Evolutionary conservation across 1,139 yeast species (phyloP).

Genomic region (Debaryomyces fabryi): DNA sequence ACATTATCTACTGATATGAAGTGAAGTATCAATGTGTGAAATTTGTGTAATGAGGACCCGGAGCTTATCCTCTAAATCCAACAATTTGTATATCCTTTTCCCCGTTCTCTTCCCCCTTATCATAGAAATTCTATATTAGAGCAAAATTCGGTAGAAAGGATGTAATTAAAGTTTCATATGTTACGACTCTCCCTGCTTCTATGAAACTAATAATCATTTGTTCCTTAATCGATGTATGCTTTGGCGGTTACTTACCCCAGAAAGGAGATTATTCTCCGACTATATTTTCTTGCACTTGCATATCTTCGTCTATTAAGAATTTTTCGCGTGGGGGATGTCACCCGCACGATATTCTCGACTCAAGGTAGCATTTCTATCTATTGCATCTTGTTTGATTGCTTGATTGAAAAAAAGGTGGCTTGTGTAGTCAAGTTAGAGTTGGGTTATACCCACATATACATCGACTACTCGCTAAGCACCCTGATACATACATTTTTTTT

Average conservation of each 20-base stretch:
- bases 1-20: too few relatives aligned
- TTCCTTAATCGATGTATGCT: too few relatives aligned
- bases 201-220: too few relatives aligned
- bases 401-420: not conserved
- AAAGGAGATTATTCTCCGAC: not conserved
- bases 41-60: not conserved
- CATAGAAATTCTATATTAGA: not conserved
- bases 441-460: not conserved
- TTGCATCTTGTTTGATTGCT: not conserved
- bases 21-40: too few relatives aligned
- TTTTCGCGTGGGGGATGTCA: not conserved
- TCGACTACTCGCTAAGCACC: not conserved
- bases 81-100: not conserved
- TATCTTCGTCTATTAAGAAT: not conserved
- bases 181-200: too few relatives aligned
- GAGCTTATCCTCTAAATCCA: not conserved
- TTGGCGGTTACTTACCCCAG: not conserved
- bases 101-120: not conserved
- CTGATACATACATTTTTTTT: not conserved
- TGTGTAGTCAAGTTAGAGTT: not conserved
- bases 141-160: too few relatives aligned
- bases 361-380: not conserved
- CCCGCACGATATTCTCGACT: not conserved
- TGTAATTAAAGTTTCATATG: too few relatives aligned
- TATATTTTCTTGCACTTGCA: not conserved